These are phyloP conservation scores for Jaltomata sinuosa DNA, from an alignment of 257 asterid species.

Conservation along the genomic window DNA sequence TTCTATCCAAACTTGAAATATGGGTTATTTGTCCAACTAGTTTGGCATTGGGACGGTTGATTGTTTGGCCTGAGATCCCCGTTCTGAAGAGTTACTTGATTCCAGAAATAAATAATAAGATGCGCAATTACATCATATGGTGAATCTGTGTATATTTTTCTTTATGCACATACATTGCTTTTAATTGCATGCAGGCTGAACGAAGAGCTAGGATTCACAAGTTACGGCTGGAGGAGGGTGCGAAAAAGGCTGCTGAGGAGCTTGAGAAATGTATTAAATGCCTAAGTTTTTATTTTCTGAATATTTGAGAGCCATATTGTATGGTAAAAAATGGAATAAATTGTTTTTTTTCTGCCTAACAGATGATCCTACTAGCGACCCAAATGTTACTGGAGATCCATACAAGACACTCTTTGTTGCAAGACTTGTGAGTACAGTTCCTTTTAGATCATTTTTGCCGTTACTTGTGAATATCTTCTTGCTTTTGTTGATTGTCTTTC, in stretches of 20 bases:
- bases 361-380: slow-evolving; percentile 88
- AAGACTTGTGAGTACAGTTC: slow-evolving; percentile 65
- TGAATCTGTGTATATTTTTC: neutral
- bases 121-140: neutral
- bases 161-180: neutral
- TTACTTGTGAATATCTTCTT: neutral
- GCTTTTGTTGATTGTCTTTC: neutral
- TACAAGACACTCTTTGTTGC: slow-evolving; percentile 92
- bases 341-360: slow-evolving; percentile 9
- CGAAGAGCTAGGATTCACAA: slow-evolving; percentile 85
- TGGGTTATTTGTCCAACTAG: neutral
- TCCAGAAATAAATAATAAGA: neutral
- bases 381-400: slow-evolving; percentile 85
- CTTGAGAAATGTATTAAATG: slow-evolving; percentile 57
- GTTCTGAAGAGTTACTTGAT: neutral
- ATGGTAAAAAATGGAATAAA: neutral
- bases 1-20: neutral
- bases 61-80: neutral
- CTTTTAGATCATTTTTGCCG: neutral
- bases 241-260: slow-evolving; percentile 88
- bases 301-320: neutral
- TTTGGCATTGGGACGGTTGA: neutral
- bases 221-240: slow-evolving; percentile 83
- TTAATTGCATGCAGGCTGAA: slow-evolving; percentile 33
- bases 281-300: neutral